phyloP scores from a whole-genome alignment of 2,329 filamentous ascomycete species.

The Sporothrix inflata region DNA sequence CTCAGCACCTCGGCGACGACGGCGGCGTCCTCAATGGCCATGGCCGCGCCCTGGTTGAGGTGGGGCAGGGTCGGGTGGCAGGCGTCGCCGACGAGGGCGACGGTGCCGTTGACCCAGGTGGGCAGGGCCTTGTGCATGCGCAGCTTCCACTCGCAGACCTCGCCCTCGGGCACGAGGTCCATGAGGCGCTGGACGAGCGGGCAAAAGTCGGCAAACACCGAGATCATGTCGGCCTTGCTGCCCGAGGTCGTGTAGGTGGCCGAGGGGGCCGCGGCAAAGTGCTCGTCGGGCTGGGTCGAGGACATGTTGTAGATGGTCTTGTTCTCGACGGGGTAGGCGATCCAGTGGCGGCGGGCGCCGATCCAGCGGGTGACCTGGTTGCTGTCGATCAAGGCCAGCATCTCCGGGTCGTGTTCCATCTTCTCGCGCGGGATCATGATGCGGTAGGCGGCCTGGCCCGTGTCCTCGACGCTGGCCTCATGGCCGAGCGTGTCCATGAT shows the following conservation, averaged over 20 bases:
- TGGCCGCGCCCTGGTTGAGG: slow-evolving; percentile 67
- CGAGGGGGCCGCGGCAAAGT: slow-evolving; percentile 60
- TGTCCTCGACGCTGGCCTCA: slow-evolving; percentile 63
- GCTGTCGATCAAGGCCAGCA: slow-evolving; percentile 66
- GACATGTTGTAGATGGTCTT: slow-evolving; percentile 69
- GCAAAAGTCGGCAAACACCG: slow-evolving; percentile 64
- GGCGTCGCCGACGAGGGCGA: slow-evolving; percentile 64
- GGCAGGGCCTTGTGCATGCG: slow-evolving; percentile 60
- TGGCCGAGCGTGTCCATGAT: slow-evolving; percentile 59
- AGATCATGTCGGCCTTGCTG: slow-evolving; percentile 62
- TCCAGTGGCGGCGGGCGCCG: slow-evolving; percentile 73
- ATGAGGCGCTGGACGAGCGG: slow-evolving; percentile 62
- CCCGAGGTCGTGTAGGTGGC: slow-evolving; percentile 66
- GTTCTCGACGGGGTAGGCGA: slow-evolving; percentile 73
- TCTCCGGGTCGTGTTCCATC: slow-evolving; percentile 68
- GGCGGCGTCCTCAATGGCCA: slow-evolving; percentile 69
- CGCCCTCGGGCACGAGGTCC: slow-evolving; percentile 61
- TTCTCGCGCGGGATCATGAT: slow-evolving; percentile 73
- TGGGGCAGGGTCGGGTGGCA: slow-evolving; percentile 71
- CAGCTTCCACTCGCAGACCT: slow-evolving; percentile 68
- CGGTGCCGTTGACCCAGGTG: slow-evolving; percentile 60
- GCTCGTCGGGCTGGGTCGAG: slow-evolving; percentile 62
- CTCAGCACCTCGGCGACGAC: slow-evolving; percentile 59
- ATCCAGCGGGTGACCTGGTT: slow-evolving; percentile 76
- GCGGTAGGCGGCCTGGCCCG: slow-evolving; percentile 76